Conservation (phyloP, 106 monocot species). For the Cymbidium sinense region DNA sequence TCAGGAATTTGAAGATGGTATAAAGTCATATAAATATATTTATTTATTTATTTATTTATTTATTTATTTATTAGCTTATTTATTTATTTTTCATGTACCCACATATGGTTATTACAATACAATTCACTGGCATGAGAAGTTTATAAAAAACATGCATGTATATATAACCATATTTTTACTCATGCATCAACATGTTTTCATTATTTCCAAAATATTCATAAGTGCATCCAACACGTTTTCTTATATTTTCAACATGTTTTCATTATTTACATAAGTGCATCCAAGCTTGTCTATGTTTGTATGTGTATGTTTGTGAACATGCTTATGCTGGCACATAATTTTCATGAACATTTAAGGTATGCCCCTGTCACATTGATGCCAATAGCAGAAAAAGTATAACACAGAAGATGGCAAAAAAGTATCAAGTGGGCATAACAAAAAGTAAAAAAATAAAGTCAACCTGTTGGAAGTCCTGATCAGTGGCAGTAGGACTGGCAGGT, state of each 20-base stretch:
- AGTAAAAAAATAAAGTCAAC: slow-evolving; percentile 19
- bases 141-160: background rate
- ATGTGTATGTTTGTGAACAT: background rate
- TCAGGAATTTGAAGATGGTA: too few species aligned
- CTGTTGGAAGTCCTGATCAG: slow-evolving; percentile 96
- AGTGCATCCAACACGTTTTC: background rate
- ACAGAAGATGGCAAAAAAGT: background rate
- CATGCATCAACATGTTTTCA: background rate
- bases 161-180: background rate
- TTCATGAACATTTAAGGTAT: background rate
- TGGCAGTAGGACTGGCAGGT: slow-evolving; percentile 64
- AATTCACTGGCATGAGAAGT: background rate
- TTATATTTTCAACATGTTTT: too few species aligned
- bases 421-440: background rate
- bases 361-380: background rate
- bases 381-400: background rate
- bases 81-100: too few species aligned
- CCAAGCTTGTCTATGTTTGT: background rate
- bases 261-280: background rate
- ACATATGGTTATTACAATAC: too few species aligned
- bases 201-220: background rate
- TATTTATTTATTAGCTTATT: too few species aligned
- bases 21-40: too few species aligned
- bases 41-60: too few species aligned
- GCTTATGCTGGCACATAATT: background rate